Conservation (phyloP, 257 asterid species). For the Solanum virginianum region DNA sequence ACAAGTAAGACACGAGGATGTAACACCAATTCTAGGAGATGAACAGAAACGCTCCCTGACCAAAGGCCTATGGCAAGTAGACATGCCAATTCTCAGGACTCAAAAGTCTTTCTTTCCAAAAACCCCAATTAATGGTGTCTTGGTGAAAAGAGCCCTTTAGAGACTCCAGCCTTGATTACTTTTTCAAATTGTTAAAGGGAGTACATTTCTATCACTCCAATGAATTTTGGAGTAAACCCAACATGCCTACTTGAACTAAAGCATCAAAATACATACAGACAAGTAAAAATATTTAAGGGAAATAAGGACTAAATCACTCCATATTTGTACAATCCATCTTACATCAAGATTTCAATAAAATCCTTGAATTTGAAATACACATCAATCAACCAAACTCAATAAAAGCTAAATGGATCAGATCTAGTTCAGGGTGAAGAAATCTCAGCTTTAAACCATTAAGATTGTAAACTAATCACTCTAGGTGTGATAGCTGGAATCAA, state of each 20-base stretch:
- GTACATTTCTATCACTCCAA: conserved; percentile 28
- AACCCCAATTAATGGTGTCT: conserved; percentile 12
- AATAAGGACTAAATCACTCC: background rate
- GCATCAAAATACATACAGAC: background rate
- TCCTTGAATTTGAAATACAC: background rate
- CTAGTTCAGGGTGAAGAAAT: background rate
- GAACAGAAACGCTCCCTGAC: conserved; percentile 55
- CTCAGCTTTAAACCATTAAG: background rate
- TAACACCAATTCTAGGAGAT: conserved; percentile 13
- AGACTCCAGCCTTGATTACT: conserved; percentile 94
- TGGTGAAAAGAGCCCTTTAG: conserved; percentile 38
- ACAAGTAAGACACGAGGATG: background rate
- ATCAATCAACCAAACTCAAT: background rate
- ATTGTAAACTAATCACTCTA: background rate
- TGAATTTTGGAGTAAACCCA: conserved; percentile 2
- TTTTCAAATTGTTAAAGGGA: conserved; percentile 14
- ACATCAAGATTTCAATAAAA: background rate
- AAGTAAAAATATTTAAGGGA: background rate
- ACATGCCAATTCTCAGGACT: conserved; percentile 76
- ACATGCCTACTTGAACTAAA: background rate
- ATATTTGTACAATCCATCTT: background rate
- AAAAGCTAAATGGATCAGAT: background rate
- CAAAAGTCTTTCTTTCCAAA: conserved; percentile 47
- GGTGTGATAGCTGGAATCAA: background rate
- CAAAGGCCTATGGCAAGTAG: conserved; percentile 87